phyloP scores from a whole-genome alignment of 371 early-diverging fungal species.

The Dipsacomyces acuminosporus region DNA sequence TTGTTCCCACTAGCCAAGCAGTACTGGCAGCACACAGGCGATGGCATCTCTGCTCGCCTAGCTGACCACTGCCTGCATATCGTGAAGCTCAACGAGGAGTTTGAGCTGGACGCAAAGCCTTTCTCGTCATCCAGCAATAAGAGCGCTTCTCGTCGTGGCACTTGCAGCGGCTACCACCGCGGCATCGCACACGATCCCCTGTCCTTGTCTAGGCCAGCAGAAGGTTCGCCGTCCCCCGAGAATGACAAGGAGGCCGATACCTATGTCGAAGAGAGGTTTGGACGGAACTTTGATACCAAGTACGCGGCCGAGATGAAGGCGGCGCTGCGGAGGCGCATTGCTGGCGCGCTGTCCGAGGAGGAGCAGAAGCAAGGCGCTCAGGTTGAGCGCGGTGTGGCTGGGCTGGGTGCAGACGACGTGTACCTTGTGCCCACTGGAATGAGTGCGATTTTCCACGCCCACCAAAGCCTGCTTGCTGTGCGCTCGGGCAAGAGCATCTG shows the following conservation, averaged over 20 bases:
- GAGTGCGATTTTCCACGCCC: constrained; percentile 87
- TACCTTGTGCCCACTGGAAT: constrained; percentile 86
- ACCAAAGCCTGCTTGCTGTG: constrained; percentile 56
- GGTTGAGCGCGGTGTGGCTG: constrained; percentile 49
- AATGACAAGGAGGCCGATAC: constrained; percentile 24
- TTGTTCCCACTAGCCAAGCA: constrained; percentile 71
- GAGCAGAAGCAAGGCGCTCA: constrained; percentile 37
- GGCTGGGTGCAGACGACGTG: constrained; percentile 71
- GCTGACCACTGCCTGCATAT: constrained; percentile 76
- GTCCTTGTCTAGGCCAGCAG: background rate
- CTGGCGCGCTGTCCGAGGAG: constrained; percentile 61
- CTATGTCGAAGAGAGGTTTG: constrained; percentile 89
- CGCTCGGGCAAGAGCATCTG: constrained; percentile 69
- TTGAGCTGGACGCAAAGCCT: constrained; percentile 16
- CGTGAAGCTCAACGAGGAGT: constrained; percentile 52
- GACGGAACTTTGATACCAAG: constrained; percentile 74
- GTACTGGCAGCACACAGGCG: constrained; percentile 95
- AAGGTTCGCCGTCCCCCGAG: constrained; percentile 2
- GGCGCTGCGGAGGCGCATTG: constrained; percentile 73
- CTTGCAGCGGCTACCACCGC: constrained; percentile 4
- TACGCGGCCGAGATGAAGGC: constrained; percentile 70
- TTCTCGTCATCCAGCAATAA: constrained; percentile 1
- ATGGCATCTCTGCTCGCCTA: constrained; percentile 79
- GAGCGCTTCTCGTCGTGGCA: background rate
- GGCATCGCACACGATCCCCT: background rate